These are phyloP conservation scores for Fusarium tricinctum DNA, from an alignment of 2,329 filamentous ascomycete genomes.

Conservation along the genomic window DNA sequence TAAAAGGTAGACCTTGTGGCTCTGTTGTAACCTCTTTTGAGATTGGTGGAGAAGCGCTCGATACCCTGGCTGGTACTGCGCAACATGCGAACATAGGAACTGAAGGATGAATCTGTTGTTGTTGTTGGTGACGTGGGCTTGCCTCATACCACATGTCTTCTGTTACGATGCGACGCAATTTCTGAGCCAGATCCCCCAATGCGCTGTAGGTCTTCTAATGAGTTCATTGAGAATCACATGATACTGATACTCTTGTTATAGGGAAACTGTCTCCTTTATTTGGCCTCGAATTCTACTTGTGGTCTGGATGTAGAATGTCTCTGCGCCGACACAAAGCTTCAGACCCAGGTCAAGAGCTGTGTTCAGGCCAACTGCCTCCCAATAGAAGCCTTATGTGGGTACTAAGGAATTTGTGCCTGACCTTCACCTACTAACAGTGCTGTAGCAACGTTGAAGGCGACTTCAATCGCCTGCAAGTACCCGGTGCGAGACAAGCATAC, in stretches of 20 bases:
- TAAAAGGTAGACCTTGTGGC: background rate
- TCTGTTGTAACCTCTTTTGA: background rate
- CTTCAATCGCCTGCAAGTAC: background rate
- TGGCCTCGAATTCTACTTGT: constrained; percentile 1
- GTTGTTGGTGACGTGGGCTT: background rate
- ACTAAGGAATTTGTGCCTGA: accelerated
- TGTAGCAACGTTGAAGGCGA: background rate
- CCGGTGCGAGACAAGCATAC: constrained; percentile 9
- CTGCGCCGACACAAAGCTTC: background rate
- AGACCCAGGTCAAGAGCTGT: constrained; percentile 1
- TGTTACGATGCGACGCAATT: background rate
- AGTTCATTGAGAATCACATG: background rate
- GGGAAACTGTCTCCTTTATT: background rate
- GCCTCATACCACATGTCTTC: background rate
- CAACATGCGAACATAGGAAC: background rate
- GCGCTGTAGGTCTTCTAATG: background rate
- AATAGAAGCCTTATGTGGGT: background rate
- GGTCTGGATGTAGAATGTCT: constrained; percentile 12
- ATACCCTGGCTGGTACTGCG: background rate
- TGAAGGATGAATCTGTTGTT: background rate
- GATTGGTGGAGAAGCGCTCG: background rate
- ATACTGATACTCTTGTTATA: background rate
- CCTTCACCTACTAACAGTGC: accelerated
- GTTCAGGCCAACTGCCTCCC: background rate
- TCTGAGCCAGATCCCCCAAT: background rate